Percentiles rank a stretch among this genome's conserved stretches.
phyloP scores from a whole-genome alignment of 345 rosid species.

The Tarenaya hassleriana region DNA sequence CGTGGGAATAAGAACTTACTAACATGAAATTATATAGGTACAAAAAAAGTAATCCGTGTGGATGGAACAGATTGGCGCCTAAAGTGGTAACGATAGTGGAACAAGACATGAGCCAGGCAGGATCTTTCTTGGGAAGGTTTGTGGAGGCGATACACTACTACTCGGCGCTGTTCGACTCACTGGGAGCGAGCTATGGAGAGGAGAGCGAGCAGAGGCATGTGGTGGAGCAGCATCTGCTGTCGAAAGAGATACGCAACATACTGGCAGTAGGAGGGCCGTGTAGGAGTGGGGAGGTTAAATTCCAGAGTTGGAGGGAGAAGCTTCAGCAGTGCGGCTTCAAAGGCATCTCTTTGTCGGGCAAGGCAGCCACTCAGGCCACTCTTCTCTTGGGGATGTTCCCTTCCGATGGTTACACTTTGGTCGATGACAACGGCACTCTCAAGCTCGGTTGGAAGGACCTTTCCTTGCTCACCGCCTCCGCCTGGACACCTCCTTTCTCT shows the following conservation, averaged over 20 bases:
- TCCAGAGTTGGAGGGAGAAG: conserved; percentile 93
- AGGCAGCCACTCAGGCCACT: conserved; percentile 90
- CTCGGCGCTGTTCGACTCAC: conserved; percentile 86
- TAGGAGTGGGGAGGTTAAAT: conserved; percentile 61
- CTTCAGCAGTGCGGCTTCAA: conserved; percentile 79
- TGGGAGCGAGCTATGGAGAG: conserved; percentile 92
- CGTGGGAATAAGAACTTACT: no score
- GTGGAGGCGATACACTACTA: conserved; percentile 99
- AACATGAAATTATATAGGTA: no score
- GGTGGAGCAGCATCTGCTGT: conserved; percentile 91
- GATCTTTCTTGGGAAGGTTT: conserved; percentile 85
- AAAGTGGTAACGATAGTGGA: conserved; percentile 97
- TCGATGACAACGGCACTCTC: conserved; percentile 85
- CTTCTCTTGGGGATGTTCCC: conserved; percentile 92
- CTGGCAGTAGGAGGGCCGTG: conserved; percentile 85
- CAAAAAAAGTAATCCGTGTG: no score
- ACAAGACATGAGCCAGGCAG: conserved; percentile 89
- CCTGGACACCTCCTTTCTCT: conserved; percentile 71
- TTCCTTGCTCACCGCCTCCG: conserved; percentile 95
- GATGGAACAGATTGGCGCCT: conserved; percentile 64
- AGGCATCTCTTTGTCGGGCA: conserved; percentile 79
- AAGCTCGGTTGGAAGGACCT: conserved; percentile 99
- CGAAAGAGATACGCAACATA: conserved; percentile 81
- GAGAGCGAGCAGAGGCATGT: conserved; percentile 97
- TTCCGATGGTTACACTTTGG: conserved; percentile 88